phyloP scores from a whole-genome alignment of 73 alveolate genomes.

The Urostyla sp. region DNA sequence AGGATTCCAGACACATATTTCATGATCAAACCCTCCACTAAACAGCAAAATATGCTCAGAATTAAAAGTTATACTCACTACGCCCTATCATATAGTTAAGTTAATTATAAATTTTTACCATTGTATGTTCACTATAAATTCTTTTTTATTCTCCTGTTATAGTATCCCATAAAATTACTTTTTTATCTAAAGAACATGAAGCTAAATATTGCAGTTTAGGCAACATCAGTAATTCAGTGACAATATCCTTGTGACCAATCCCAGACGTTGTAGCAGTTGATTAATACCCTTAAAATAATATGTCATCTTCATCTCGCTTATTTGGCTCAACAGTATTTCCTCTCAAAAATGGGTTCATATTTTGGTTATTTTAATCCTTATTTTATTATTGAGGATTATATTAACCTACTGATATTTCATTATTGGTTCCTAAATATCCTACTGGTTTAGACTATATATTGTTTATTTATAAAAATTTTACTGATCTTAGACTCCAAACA shows the following conservation, averaged over 20 bases:
- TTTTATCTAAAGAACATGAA: conserved; percentile 81
- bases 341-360: too few species aligned
- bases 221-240: conserved; percentile 84
- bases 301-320: background rate
- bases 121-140: conserved; percentile 81
- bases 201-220: conserved; percentile 84
- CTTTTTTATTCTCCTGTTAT: conserved; percentile 73
- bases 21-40: conserved; percentile 91
- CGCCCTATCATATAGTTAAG: conserved; percentile 72
- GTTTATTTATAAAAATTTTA: background rate
- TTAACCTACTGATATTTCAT: conserved; percentile 12
- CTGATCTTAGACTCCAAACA: conserved; percentile 82
- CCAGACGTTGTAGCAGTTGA: background rate
- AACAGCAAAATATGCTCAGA: conserved; percentile 75
- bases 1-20: conserved; percentile 91
- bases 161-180: conserved; percentile 84
- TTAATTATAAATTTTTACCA: background rate
- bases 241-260: conserved; percentile 79
- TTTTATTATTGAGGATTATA: conserved; percentile 1
- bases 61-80: conserved; percentile 79
- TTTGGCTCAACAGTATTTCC: conserved; percentile 15
- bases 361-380: background rate
- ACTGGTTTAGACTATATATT: conserved; percentile 56
- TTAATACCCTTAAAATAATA: background rate
- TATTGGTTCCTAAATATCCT: conserved; percentile 56